phyloP scores from a whole-genome alignment of 805 yeast species.

The Myxozyma sirexii region DNA sequence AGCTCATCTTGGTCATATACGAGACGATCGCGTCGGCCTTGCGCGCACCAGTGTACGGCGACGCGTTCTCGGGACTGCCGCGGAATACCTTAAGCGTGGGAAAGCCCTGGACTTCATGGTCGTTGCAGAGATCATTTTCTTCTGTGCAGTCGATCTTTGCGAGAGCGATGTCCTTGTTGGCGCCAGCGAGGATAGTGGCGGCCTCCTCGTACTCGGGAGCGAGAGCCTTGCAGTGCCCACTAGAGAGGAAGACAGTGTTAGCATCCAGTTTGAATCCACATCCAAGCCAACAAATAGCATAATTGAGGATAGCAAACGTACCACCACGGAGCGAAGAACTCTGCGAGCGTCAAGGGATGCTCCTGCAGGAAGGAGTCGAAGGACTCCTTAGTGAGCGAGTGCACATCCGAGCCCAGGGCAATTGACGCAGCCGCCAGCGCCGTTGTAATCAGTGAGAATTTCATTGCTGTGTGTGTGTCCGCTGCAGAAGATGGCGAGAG shows the following conservation, averaged over 20 bases:
- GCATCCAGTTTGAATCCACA: background rate
- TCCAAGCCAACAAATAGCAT: background rate
- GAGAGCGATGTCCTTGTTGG: constrained; percentile 65
- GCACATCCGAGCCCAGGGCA: constrained; percentile 77
- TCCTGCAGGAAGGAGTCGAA: constrained; percentile 67
- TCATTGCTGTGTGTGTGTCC: constrained; percentile 17
- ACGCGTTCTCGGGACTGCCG: constrained; percentile 53
- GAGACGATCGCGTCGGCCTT: constrained; percentile 73
- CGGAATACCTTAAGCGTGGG: constrained; percentile 77
- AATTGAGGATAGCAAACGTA: constrained; percentile 9
- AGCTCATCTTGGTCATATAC: constrained; percentile 78
- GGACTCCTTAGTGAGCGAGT: constrained; percentile 66
- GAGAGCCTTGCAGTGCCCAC: constrained; percentile 86
- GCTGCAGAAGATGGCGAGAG: background rate
- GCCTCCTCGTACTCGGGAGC: constrained; percentile 82
- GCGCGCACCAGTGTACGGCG: constrained; percentile 85
- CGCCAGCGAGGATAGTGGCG: constrained; percentile 61
- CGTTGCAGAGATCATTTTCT: constrained; percentile 69
- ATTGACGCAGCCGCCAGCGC: constrained; percentile 18
- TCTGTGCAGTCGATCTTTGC: constrained; percentile 88
- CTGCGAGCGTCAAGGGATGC: constrained; percentile 80
- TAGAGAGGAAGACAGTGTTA: background rate
- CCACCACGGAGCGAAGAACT: constrained; percentile 91
- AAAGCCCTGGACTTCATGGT: constrained; percentile 73
- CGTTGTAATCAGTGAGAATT: constrained; percentile 18